Conservation (phyloP, 495 filamentous ascomycete species). For the Gamarada debralockiae region DNA sequence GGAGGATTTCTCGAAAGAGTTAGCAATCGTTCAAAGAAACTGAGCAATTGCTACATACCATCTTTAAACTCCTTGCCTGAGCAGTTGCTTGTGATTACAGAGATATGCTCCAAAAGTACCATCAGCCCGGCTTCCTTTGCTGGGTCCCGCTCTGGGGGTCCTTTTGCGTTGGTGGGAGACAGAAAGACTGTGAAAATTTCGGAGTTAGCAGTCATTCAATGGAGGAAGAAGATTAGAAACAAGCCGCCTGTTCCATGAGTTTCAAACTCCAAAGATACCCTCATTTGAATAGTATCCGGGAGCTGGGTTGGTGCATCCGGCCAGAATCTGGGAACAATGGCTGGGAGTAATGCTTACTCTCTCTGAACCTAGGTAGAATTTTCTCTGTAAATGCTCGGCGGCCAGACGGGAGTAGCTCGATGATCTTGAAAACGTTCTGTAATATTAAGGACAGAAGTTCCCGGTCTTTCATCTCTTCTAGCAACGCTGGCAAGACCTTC, state of each 20-base stretch:
- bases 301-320: too few relatives aligned
- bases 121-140: slow-evolving; percentile 86
- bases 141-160: slow-evolving; percentile 64
- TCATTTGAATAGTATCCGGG: too few relatives aligned
- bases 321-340: too few relatives aligned
- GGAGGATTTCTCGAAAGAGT: slow-evolving; percentile 64
- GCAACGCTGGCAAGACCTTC: slow-evolving; percentile 80
- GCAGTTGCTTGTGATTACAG: slow-evolving; percentile 70
- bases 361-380: slow-evolving; percentile 77
- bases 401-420: slow-evolving; percentile 68
- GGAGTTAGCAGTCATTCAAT: too few relatives aligned
- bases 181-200: too few relatives aligned
- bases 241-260: too few relatives aligned
- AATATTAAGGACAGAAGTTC: slow-evolving; percentile 79
- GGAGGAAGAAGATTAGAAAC: too few relatives aligned
- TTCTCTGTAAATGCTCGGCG: slow-evolving; percentile 76
- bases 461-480: slow-evolving; percentile 91
- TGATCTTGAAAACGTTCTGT: slow-evolving; percentile 87
- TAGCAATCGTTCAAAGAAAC: neutral
- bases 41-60: slow-evolving; percentile 44
- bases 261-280: too few relatives aligned
- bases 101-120: slow-evolving; percentile 80
- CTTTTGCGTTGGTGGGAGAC: slow-evolving; percentile 40
- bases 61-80: slow-evolving; percentile 93
- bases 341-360: too few relatives aligned